Evolutionary conservation across 2,329 filamentous ascomycete genomes (phyloP).

Genomic region (Fusarium sp.): DNA sequence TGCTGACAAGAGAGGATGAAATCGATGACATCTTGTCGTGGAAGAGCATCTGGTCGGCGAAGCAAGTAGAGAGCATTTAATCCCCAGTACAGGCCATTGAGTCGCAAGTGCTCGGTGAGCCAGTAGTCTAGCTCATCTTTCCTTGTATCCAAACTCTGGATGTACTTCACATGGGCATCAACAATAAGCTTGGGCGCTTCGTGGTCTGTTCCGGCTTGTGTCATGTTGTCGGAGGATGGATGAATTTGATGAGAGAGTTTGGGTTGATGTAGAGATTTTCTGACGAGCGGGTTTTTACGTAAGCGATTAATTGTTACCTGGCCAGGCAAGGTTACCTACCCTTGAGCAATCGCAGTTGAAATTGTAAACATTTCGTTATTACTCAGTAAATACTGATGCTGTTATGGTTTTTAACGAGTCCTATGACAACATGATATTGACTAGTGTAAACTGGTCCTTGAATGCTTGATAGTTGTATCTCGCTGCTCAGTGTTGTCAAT

Average conservation of each 20-base stretch:
- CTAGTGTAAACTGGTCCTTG: background rate
- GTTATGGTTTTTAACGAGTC: background rate
- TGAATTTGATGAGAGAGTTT: constrained; percentile 3
- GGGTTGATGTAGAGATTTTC: constrained; percentile 34
- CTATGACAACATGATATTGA: background rate
- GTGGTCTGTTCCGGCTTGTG: constrained; percentile 43
- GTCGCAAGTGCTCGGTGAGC: constrained; percentile 94
- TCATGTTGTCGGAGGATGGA: constrained; percentile 46
- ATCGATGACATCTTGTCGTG: constrained; percentile 82
- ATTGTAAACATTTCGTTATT: background rate
- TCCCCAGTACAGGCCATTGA: constrained; percentile 98
- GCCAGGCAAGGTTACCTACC: constrained; percentile 1
- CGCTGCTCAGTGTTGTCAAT: background rate
- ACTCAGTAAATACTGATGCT: background rate
- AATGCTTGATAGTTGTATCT: background rate
- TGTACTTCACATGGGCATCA: constrained; percentile 84
- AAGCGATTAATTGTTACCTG: constrained; percentile 27
- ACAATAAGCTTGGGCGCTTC: constrained; percentile 61
- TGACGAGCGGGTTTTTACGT: constrained; percentile 27
- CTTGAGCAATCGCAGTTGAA: constrained; percentile 5
- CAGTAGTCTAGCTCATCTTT: constrained; percentile 98
- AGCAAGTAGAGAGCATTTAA: constrained; percentile 89
- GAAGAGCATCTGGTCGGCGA: constrained; percentile 81
- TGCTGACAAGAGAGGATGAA: constrained; percentile 97
- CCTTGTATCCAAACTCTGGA: constrained; percentile 90